Evolutionary conservation across 495 filamentous ascomycete genomes (phyloP).

Genomic region (Opeltia flavorubescens): DNA sequence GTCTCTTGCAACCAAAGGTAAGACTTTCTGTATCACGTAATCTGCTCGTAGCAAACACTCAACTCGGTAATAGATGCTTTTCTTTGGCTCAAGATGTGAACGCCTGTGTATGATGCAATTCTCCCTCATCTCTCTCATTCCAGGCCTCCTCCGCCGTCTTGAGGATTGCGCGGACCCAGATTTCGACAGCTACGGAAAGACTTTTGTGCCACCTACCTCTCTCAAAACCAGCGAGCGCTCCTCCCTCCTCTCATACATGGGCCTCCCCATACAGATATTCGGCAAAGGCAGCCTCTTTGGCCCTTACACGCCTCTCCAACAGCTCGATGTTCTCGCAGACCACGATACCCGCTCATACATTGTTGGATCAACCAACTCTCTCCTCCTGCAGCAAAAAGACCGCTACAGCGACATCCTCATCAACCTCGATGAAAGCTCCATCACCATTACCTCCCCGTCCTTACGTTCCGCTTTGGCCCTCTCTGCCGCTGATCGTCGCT

Average conservation of each 20-base stretch:
- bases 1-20: conserved; percentile 89
- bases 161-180: conserved; percentile 88
- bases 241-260: conserved; percentile 78
- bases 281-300: conserved; percentile 80
- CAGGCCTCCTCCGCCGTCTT: conserved; percentile 70
- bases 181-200: conserved; percentile 68
- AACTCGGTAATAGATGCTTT: conserved; percentile 68
- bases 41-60: too few relatives aligned
- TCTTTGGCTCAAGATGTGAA: conserved; percentile 92
- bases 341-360: conserved; percentile 93
- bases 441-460: conserved; percentile 69
- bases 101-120: conserved; percentile 96
- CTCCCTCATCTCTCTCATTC: conserved; percentile 84
- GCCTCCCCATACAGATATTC: conserved; percentile 71
- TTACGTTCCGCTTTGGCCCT: conserved; percentile 65
- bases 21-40: too few relatives aligned
- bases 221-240: conserved; percentile 75
- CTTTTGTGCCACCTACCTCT: conserved; percentile 63
- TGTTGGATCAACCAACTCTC: conserved; percentile 90
- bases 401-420: conserved; percentile 96
- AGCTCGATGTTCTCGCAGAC: conserved; percentile 87
- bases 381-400: conserved; percentile 86
- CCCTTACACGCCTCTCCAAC: conserved; percentile 91
- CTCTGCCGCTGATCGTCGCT: conserved; percentile 76
- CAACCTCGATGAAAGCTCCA: conserved; percentile 82